A percentile compares a stretch with the other conserved stretches of the same genome.
phyloP scores from a whole-genome alignment of 306 rosid genomes.

The Lathyrus aphaca region DNA sequence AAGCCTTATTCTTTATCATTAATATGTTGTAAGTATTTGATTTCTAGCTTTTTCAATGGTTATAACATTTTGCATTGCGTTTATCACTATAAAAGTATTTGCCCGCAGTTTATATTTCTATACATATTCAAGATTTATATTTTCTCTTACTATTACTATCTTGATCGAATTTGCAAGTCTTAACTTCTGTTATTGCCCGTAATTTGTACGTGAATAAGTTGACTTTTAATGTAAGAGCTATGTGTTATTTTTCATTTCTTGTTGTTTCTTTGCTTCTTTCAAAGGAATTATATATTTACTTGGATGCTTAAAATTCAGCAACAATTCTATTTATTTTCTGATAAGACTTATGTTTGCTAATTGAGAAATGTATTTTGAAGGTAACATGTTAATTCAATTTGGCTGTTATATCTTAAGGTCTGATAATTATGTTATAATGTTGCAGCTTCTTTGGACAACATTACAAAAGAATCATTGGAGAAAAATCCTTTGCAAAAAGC shows the following conservation, averaged over 20 bases:
- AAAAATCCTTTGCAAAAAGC: conserved; percentile 51
- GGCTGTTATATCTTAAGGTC: conserved; percentile 6
- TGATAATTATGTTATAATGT: conserved; percentile 32
- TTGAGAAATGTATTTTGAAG: conserved; percentile 26
- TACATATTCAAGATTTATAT: not conserved
- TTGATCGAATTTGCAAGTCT: conserved; percentile 15
- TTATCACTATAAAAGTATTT: conserved; percentile 13
- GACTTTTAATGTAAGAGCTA: not conserved
- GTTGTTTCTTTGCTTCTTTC: conserved; percentile 10
- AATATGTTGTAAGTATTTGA: not conserved
- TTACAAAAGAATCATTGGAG: conserved; percentile 45
- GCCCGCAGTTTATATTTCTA: not conserved
- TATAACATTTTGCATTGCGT: not conserved
- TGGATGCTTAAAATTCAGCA: conserved; percentile 5
- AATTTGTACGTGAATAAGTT: conserved; percentile 14
- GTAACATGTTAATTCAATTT: conserved; percentile 25
- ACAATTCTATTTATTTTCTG: conserved; percentile 4
- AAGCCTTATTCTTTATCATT: conserved; percentile 7
- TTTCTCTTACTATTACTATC: not conserved
- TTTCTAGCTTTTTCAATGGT: not conserved
- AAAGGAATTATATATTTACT: conserved; percentile 6
- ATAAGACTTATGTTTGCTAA: conserved; percentile 7
- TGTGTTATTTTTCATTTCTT: not conserved
- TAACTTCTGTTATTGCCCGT: not conserved
- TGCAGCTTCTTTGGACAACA: conserved; percentile 53